Evolutionary conservation across 2,329 filamentous ascomycete genomes (phyloP), one percentile per base, ranked within the genome.

Genomic region (Stachybotrys elegans): DNA sequence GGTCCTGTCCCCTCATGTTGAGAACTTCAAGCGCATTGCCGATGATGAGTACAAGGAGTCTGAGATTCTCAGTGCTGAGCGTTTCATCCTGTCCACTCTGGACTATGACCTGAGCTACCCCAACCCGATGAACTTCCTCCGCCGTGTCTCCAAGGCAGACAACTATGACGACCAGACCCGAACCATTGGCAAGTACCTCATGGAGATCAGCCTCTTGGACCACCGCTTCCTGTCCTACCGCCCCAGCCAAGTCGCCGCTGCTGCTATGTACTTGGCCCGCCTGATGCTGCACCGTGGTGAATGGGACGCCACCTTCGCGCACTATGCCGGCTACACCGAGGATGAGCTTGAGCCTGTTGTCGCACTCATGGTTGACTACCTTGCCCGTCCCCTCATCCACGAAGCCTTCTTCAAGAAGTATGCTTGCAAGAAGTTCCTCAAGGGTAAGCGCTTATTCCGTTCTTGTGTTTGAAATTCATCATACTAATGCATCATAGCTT

Each of bases 371-470:
- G 83, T 98, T 49, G 91, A 98, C 66, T 98, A 98, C 64, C 84
- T 98, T 31, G 86, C 87, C 47, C 83, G 88, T 12, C 93, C 92
- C 21, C 87, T 96, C 43, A 80, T 84, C 35, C 93, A 98, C 61
- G 92, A 97, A 65, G 94, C 93, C 29, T 96, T 98, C 76, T 97
- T 96, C 78, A 95, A 95, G 80, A 98, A 98, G 70, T 98, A 98
- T 66, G 93, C 93, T 45, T 95, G 89, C 80, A 98, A 97, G 77
- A 96, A 95, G 71, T 98, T 97, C 71, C 73, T 97, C 58, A 98
- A 98, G 75, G 91, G 92, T 95, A 82, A 70, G 78, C 57, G n/a
- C 45, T 19, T 22, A 22, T 14, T 25, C 17, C 4, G 4, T 12
- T 27, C 6, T 43, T 27, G 19, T 9, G 39, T 48, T 43, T 23